Base-by-base conservation (phyloP, 108 stramenopile genomes). In the Stephanodiscus minutulus region DNA sequence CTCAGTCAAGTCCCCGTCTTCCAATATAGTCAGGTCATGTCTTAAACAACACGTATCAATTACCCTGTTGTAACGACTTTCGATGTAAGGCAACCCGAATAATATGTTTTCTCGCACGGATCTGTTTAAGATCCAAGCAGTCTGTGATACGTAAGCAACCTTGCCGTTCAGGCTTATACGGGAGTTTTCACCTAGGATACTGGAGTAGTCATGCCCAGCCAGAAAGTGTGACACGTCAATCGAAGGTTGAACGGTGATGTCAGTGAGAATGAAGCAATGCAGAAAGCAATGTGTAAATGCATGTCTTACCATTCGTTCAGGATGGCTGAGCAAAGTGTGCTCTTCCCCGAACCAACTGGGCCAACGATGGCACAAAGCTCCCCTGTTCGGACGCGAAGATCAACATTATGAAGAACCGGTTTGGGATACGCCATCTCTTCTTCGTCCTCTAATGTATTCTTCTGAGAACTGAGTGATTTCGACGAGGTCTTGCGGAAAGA, bases 101-200 rank as follows among this genome's bases (percentile, higher is more conserved):
- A 95, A 65, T 57, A 98, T 96, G 82, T 98, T 98, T 9, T 96
- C 94, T n/a, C 88, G 79, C 17, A 98, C 61, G 35, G 96, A 96
- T 21, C 88, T 92, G 70, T 96, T 98, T 54, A 96, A 58, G 37
- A 98, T 95, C 95, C 96, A 98, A 11, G 97, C 85, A 1, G 85
- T 80, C 75, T 98, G 97, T 7, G 94, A 86, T 39, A 83, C 92
- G 72, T 91, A 97, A 8, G 97, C 87, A 58, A 88, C 74, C 33
- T 37, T 69, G 10, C 91, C 91, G 36, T 87, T 81, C 2, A 87
- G 59, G 21, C 55, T 37, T 25, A 88, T 63, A 18, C 59, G 72
- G 22, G 84, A 84, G 15, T 67, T 59, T 47, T 82, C 75, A 9
- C 66, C 68, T n/a, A 88, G 72, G 35, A 86, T 62, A 24, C 91